These are phyloP conservation scores for Daldinia sp. DNA, from an alignment of 2,329 filamentous ascomycete species.

Conservation along the genomic window DNA sequence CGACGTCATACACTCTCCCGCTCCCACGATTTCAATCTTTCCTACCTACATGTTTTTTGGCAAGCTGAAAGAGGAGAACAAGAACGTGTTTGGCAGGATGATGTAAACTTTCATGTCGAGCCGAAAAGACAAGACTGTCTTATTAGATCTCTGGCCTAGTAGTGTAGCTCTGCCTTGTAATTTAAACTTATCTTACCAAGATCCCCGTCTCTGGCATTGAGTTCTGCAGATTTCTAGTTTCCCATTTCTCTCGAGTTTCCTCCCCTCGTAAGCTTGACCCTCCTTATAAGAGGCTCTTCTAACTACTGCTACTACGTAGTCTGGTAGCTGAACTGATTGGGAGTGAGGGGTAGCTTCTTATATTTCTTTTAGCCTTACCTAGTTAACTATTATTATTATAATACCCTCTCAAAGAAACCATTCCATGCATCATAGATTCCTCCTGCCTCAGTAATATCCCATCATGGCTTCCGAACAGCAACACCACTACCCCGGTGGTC, in stretches of 20 bases:
- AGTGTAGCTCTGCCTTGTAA: not conserved
- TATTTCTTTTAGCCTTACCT: constrained; percentile 4
- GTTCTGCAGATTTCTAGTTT: not conserved
- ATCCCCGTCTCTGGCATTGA: not conserved
- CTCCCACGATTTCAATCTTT: constrained; percentile 21
- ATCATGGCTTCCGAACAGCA: constrained; percentile 44
- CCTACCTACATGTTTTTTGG: constrained; percentile 9
- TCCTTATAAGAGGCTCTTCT: not conserved
- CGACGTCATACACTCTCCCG: constrained; percentile 36
- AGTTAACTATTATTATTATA: constrained; percentile 4
- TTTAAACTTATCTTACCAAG: not conserved
- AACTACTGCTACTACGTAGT: not conserved
- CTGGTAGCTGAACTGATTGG: not conserved
- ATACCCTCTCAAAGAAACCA: not conserved
- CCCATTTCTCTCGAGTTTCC: not conserved
- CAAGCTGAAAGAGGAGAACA: constrained; percentile 24
- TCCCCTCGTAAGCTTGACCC: not conserved
- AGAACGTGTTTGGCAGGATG: constrained; percentile 24
- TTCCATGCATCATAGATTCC: constrained; percentile 3
- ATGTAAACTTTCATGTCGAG: constrained; percentile 26
- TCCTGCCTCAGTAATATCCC: constrained; percentile 3
- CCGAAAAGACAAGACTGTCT: not conserved
- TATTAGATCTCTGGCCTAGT: not conserved
- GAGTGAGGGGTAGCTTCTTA: not conserved
- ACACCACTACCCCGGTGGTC: constrained; percentile 48